phyloP scores from a whole-genome alignment of 495 filamentous ascomycete species.

The Penicillium pulvis region DNA sequence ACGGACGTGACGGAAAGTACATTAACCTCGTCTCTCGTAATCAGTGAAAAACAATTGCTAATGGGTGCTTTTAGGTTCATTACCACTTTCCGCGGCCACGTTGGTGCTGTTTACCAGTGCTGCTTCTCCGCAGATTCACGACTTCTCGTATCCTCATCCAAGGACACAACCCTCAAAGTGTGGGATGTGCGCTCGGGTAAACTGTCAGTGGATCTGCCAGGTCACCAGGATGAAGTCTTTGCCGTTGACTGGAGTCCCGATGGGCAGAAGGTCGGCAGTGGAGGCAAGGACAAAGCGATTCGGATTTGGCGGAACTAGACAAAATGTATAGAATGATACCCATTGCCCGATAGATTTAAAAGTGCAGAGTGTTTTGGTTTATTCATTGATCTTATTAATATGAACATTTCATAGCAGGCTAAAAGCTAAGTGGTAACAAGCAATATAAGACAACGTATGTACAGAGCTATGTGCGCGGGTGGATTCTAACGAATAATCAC shows the following conservation, averaged over 20 bases:
- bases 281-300: conserved; percentile 90
- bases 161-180: conserved; percentile 93
- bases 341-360: conserved; percentile 14
- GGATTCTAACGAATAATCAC: not conserved
- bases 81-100: conserved; percentile 85
- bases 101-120: conserved; percentile 89
- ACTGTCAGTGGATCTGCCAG: conserved; percentile 82
- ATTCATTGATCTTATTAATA: not conserved
- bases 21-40: conserved; percentile 14
- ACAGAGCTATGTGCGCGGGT: not conserved
- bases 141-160: conserved; percentile 79
- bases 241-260: conserved; percentile 92
- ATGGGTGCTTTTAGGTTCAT: conserved; percentile 59
- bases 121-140: conserved; percentile 88
- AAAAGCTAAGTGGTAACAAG: not conserved
- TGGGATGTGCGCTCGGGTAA: conserved; percentile 89
- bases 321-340: conserved; percentile 24
- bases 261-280: conserved; percentile 80
- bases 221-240: conserved; percentile 94
- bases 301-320: conserved; percentile 78
- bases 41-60: not conserved
- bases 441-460: not conserved
- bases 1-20: conserved; percentile 65
- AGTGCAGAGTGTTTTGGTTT: not conserved
- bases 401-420: not conserved